Conservation (phyloP, 805 yeast species). For the Pichia rugopelliculosa region DNA sequence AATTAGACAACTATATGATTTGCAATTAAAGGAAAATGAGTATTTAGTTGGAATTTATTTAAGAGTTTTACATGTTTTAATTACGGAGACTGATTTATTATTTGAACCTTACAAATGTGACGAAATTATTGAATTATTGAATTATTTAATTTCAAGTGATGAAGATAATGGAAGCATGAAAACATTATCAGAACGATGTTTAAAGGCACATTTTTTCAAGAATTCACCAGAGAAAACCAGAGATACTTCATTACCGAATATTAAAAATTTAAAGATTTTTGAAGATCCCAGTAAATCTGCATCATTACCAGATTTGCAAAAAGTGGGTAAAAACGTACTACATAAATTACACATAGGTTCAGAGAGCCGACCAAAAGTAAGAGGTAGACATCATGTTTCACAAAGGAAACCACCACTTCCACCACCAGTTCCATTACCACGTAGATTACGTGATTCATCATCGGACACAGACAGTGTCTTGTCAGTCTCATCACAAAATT, state of each 20-base stretch:
- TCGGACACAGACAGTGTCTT: not conserved
- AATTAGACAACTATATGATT: conserved; percentile 67
- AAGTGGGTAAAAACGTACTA: not conserved
- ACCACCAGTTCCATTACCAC: not conserved
- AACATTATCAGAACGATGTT: conserved; percentile 34
- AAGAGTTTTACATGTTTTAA: conserved; percentile 64
- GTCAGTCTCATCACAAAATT: not conserved
- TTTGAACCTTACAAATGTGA: conserved; percentile 49
- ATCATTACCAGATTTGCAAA: not conserved
- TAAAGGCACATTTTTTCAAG: conserved; percentile 13
- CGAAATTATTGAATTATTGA: conserved; percentile 45
- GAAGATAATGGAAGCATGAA: conserved; percentile 33
- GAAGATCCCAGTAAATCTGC: not conserved
- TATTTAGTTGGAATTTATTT: conserved; percentile 61
- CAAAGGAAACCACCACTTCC: conserved; percentile 2
- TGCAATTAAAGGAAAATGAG: conserved; percentile 49
- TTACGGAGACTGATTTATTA: conserved; percentile 56
- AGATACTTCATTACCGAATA: not conserved
- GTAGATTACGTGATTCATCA: not conserved
- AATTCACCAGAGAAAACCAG: too few species aligned
- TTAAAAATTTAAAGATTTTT: not conserved
- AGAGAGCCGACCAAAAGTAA: not conserved
- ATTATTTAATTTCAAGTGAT: conserved; percentile 37
- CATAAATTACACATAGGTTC: not conserved
- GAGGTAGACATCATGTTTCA: not conserved